phyloP scores from a whole-genome alignment of 306 rosid genomes.

The Begonia fuchsioides region DNA sequence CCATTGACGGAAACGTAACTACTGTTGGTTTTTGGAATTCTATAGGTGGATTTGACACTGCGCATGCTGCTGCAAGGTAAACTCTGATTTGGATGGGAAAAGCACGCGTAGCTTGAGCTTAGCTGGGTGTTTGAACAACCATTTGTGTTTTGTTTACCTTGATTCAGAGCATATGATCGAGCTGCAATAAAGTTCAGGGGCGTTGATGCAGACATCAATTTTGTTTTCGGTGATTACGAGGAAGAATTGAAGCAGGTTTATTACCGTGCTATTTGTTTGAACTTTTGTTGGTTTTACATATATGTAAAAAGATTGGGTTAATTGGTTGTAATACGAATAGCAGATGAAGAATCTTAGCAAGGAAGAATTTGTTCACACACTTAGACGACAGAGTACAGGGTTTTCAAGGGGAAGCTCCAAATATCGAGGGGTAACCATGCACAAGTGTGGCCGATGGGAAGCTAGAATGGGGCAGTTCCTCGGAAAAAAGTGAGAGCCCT shows the following conservation, averaged over 20 bases:
- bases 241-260: slow-evolving; percentile 87
- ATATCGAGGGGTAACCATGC: slow-evolving; percentile 93
- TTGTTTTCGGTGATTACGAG: slow-evolving; percentile 77
- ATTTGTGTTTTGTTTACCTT: slow-evolving; percentile 13
- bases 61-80: slow-evolving; percentile 97
- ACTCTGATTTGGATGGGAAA: neutral
- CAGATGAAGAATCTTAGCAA: slow-evolving; percentile 79
- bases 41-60: slow-evolving; percentile 97
- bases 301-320: too few species aligned
- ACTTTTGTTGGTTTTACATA: slow-evolving; percentile 4
- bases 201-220: slow-evolving; percentile 93
- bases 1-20: slow-evolving; percentile 15
- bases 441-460: slow-evolving; percentile 99
- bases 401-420: slow-evolving; percentile 95
- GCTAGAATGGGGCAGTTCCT: slow-evolving; percentile 99
- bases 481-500: slow-evolving; percentile 88
- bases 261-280: slow-evolving; percentile 3
- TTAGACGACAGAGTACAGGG: slow-evolving; percentile 93
- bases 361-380: slow-evolving; percentile 94
- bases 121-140: neutral
- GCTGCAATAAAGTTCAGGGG: slow-evolving; percentile 99
- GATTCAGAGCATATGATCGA: slow-evolving; percentile 84
- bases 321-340: slow-evolving; percentile 6
- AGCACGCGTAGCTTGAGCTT: neutral
- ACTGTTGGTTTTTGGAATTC: slow-evolving; percentile 14